Conservation (phyloP, 208 protist genomes). For the Trypanosoma cruzi region DNA sequence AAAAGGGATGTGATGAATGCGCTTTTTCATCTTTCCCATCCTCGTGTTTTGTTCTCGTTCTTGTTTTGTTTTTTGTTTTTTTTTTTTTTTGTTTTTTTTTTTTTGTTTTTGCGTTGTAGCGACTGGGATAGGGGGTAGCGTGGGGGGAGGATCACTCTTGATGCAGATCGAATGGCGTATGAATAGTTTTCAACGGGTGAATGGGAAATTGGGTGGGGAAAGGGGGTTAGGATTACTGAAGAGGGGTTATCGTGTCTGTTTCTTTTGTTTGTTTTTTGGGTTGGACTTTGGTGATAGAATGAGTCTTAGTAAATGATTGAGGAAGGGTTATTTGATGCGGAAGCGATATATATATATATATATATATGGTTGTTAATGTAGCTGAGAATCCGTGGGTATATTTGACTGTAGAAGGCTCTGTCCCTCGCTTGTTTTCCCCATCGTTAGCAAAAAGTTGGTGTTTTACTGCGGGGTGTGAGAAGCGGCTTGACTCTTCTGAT, state of each 20-base stretch:
- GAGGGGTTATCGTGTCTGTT: neutral
- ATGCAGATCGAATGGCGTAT: neutral
- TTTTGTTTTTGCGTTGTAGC: conserved; percentile 4
- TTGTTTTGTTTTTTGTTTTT: conserved; percentile 1
- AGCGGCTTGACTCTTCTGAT: too few relatives aligned
- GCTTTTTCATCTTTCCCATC: neutral
- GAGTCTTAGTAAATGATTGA: neutral
- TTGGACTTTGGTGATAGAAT: neutral
- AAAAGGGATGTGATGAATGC: neutral
- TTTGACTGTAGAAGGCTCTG: neutral
- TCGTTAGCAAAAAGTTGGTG: neutral
- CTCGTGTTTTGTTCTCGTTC: neutral
- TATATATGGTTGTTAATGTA: conserved; percentile 2
- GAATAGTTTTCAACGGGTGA: neutral
- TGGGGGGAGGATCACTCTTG: neutral
- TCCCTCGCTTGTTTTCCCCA: neutral
- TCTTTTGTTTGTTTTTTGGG: neutral
- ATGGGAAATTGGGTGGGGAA: neutral
- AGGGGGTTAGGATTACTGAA: neutral
- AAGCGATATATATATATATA: conserved; percentile 14
- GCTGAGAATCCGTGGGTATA: neutral
- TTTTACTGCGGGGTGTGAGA: neutral
- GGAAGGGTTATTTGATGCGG: neutral
- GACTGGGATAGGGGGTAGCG: neutral
- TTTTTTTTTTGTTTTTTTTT: conserved; percentile 18